These are phyloP conservation scores for Suillus americanus DNA, from an alignment of 768 basidiomycete genomes.

Conservation along the genomic window DNA sequence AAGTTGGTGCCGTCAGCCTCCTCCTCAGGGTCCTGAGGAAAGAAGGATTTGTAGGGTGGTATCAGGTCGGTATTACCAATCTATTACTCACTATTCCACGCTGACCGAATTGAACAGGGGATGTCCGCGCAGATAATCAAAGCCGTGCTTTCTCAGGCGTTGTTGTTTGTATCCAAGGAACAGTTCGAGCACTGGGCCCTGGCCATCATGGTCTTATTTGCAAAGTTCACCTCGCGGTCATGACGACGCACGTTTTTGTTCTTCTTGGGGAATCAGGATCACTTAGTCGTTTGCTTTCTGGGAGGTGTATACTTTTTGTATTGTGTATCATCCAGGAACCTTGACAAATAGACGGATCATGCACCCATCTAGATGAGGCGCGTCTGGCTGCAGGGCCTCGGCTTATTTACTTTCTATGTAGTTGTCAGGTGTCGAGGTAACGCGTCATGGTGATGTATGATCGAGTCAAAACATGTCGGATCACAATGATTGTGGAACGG, in stretches of 20 bases:
- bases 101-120: slow-evolving; percentile 50
- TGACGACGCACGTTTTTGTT: background rate
- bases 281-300: background rate
- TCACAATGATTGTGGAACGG: background rate
- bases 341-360: background rate
- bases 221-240: slow-evolving; percentile 26
- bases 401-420: background rate
- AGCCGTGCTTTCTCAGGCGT: slow-evolving; percentile 91
- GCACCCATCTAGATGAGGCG: background rate
- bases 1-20: slow-evolving; percentile 76
- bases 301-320: background rate
- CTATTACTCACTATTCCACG: background rate
- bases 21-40: slow-evolving; percentile 67
- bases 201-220: slow-evolving; percentile 58
- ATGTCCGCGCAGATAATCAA: slow-evolving; percentile 97
- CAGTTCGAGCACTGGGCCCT: slow-evolving; percentile 92
- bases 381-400: background rate
- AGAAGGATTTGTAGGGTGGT: slow-evolving; percentile 91
- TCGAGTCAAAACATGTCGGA: background rate
- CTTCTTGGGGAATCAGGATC: background rate
- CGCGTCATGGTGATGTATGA: background rate
- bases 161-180: slow-evolving; percentile 97
- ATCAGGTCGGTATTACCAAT: slow-evolving; percentile 60
- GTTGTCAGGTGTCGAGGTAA: background rate
- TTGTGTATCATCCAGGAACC: no score